These are phyloP conservation scores for Alternaria hordeiaustralica DNA, from an alignment of 2,329 filamentous ascomycete species.

Conservation along the genomic window DNA sequence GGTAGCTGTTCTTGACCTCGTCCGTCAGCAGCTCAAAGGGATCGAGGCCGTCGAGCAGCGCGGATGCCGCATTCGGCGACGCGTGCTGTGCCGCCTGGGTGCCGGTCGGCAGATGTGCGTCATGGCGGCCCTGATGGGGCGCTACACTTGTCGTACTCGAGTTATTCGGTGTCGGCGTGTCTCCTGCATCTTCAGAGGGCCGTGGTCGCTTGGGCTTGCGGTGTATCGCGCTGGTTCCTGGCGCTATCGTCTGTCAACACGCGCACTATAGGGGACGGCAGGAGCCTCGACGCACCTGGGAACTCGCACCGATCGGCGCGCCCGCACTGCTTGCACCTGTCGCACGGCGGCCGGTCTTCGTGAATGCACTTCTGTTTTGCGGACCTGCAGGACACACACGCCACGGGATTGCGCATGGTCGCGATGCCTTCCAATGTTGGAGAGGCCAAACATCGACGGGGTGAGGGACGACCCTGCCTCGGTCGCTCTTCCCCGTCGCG, in stretches of 20 bases:
- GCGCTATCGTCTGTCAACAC: constrained; percentile 29
- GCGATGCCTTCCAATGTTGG: not conserved
- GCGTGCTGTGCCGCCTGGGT: constrained; percentile 23
- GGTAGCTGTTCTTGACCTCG: constrained; percentile 51
- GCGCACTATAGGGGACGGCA: not conserved
- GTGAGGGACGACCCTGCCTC: not conserved
- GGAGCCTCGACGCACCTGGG: constrained; percentile 1
- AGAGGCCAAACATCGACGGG: not conserved
- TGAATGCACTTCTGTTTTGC: constrained; percentile 51
- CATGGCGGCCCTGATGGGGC: constrained; percentile 26
- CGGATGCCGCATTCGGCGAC: constrained; percentile 36
- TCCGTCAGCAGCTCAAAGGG: constrained; percentile 50
- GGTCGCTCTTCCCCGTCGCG: not conserved
- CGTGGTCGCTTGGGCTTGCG: constrained; percentile 48
- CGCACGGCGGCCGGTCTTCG: constrained; percentile 48
- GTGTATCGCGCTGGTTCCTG: constrained; percentile 48
- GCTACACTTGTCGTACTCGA: constrained; percentile 10
- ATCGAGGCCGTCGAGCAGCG: constrained; percentile 43
- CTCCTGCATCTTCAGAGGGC: constrained; percentile 29
- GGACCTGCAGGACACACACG: constrained; percentile 47
- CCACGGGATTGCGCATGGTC: constrained; percentile 49
- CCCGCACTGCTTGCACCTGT: constrained; percentile 46
- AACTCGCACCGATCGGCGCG: constrained; percentile 40
- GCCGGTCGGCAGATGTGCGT: constrained; percentile 35
- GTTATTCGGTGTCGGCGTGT: constrained; percentile 19